Evolutionary conservation across 2,329 filamentous ascomycete genomes (phyloP), one percentile per base, ranked within the genome.

Genomic region (Neocucurbitaria cava): DNA sequence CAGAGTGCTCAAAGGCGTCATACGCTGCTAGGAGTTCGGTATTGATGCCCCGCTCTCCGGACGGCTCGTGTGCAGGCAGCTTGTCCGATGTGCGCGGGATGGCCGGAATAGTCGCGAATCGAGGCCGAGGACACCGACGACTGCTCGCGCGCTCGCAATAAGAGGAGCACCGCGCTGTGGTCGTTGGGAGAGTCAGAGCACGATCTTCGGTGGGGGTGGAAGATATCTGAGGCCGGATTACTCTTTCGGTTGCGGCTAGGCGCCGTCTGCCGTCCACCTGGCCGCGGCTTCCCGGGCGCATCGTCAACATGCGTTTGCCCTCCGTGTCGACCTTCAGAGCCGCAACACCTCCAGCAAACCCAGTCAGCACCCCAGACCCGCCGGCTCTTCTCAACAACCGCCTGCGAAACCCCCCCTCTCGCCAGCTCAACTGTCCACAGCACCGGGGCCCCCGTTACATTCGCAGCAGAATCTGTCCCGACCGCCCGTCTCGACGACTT

Each of bases 1-100:
- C 24, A 17, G 23, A 52, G 50, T 46, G 52, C 52, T 40, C 45
- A 55, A 58, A 46, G 45, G 56, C 64, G 63, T 68, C 66, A 69
- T 67, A 45, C 58, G 47, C 46, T 54, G 41, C 15, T 15, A 8
- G 35, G 24, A 28, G 39, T 40, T 17, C n/a, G 49, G 35, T 23
- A 26, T n/a, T 36, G 17, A 35, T 38, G 31, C 59, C 59, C 53
- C 59, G 59, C 59, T 52, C 49, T 54, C 42, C 23, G 41, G 44
- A 33, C 43, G 38, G 28, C 46, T 31, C 44, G 38, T 26, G 38
- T 28, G n/a, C 18, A 42, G 44, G 38, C 51, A 52, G 35, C 23
- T 28, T 23, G 23, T 15, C 24, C 28, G 33, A n/a, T 15, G 31
- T 17, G 46, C 36, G 54, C 59, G 54, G 59, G 51, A 48, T 39